Evolutionary conservation across 331 rosid genomes (phyloP), one percentile per base, ranked within the genome.

Genomic region (Quercus tomentella): DNA sequence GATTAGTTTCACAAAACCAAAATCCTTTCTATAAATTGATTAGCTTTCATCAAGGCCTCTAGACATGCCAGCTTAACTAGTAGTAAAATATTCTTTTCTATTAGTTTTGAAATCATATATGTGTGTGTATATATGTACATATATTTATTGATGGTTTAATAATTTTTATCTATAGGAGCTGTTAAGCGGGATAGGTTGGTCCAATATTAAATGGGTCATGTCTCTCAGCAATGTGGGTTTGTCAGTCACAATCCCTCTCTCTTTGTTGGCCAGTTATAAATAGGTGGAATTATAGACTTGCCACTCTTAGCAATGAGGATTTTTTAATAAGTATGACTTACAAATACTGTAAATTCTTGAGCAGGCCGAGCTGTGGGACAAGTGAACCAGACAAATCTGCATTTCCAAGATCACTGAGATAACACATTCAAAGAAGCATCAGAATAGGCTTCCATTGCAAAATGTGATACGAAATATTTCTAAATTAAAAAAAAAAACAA

Each of bases 311-410:
- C 54, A 49, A 12, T 9, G 54, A 49, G 54, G 54, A 4, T 49
- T 49, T 49, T 49, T 3, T 49, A 67, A 67, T 6, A 70, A 77
- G 79, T 75, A 76, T 30, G 74, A 88, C 99, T 82, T 91, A 95
- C 99, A 95, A 75, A 86, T 95, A 95, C 79, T 95, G 99, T 86
- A 95, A 87, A 89, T 95, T 95, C 94, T 88, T 95, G 87, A 95
- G 96, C 81, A 81, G 97, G 81, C 99, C 99, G 66, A 95, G 98
- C 86, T 91, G 97, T 4, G 99, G 89, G 87, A 95, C 99, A 74
- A 95, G 98, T 76, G 85, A 86, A 75, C 99, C 99, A 75, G 98
- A 95, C 83, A 95, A 88, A 65, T 91, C 98, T 78, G 99, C 99
- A 84, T 95, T 93, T 77, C 99, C 99, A 72, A 95, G 88, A 85